Conservation (phyloP, 1,284 basidiomycete species). For the Heterobasidion irregulare region DNA sequence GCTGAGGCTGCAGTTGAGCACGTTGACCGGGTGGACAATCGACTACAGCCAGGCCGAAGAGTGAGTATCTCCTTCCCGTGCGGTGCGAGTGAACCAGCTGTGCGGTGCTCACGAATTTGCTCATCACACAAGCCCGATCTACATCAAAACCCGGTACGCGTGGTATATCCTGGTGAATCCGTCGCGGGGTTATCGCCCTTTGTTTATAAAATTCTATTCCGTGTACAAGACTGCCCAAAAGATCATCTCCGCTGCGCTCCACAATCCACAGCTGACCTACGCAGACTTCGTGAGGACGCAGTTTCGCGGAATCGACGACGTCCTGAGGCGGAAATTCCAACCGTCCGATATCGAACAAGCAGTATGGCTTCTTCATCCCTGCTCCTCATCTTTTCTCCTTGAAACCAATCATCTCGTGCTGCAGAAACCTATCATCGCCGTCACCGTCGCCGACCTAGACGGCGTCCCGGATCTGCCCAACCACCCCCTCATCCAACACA, state of each 20-base stretch:
- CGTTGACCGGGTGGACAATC: slow-evolving; percentile 24
- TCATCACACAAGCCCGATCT: slow-evolving; percentile 38
- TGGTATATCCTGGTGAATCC: slow-evolving; percentile 52
- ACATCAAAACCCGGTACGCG: slow-evolving; percentile 48
- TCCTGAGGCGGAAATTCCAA: slow-evolving; percentile 1
- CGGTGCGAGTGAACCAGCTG: background rate
- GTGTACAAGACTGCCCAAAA: slow-evolving; percentile 42
- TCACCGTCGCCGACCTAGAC: slow-evolving; percentile 3
- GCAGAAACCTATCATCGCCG: slow-evolving; percentile 5
- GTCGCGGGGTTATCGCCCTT: slow-evolving; percentile 31
- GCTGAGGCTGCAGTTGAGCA: slow-evolving; percentile 26
- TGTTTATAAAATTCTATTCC: slow-evolving; percentile 40
- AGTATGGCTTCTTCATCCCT: slow-evolving; percentile 8
- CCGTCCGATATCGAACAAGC: slow-evolving; percentile 8
- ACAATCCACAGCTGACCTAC: slow-evolving; percentile 7
- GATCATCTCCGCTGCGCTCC: slow-evolving; percentile 17
- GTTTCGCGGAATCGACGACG: slow-evolving; percentile 7
- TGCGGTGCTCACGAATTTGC: background rate
- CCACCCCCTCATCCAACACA: slow-evolving; percentile 2
- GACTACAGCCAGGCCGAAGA: slow-evolving; percentile 26
- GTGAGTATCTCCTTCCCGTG: slow-evolving; percentile 21
- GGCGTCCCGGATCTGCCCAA: slow-evolving; percentile 1
- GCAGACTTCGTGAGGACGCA: slow-evolving; percentile 9
- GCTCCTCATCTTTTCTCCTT: background rate
- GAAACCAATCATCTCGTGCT: background rate